phyloP scores from a whole-genome alignment of 1,139 yeast genomes.

The Protomyces macrosporus region DNA sequence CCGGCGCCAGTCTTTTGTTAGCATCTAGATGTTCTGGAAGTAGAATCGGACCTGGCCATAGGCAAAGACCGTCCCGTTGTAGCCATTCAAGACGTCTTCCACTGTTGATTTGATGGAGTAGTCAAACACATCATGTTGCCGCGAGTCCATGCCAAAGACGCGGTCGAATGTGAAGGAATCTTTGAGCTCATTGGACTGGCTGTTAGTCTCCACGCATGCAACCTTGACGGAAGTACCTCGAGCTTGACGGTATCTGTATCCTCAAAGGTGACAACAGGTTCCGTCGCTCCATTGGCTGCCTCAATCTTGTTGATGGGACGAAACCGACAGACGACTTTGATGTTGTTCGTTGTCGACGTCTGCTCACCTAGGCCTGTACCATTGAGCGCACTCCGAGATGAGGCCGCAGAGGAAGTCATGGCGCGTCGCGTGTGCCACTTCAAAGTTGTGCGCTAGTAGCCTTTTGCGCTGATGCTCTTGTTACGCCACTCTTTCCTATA shows the following conservation, averaged over 20 bases:
- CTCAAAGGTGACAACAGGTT: conserved; percentile 36
- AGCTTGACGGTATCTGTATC: conserved; percentile 37
- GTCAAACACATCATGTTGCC: conserved; percentile 60
- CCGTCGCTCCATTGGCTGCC: conserved; percentile 30
- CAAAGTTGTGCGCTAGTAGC: no score
- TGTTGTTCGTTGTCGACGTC: background rate
- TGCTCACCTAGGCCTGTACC: background rate
- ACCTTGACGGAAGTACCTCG: conserved; percentile 9
- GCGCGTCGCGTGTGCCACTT: no score
- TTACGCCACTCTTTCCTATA: no score
- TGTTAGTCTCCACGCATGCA: conserved; percentile 1
- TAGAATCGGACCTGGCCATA: conserved; percentile 57
- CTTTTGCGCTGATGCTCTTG: no score
- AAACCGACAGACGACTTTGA: conserved; percentile 53
- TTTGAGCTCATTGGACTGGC: conserved; percentile 37
- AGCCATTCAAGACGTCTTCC: conserved; percentile 61
- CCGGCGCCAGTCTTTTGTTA: conserved; percentile 66
- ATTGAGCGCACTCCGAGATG: background rate
- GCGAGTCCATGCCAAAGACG: conserved; percentile 50
- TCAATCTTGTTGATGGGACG: conserved; percentile 49
- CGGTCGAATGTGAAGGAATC: conserved; percentile 59
- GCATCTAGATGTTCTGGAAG: background rate
- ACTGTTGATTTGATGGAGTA: conserved; percentile 56
- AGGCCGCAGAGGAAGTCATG: background rate
- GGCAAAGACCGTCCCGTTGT: conserved; percentile 77